These are phyloP conservation scores for Paspalum notatum DNA, from an alignment of 176 grass and related monocot genomes.

Conservation along the genomic window DNA sequence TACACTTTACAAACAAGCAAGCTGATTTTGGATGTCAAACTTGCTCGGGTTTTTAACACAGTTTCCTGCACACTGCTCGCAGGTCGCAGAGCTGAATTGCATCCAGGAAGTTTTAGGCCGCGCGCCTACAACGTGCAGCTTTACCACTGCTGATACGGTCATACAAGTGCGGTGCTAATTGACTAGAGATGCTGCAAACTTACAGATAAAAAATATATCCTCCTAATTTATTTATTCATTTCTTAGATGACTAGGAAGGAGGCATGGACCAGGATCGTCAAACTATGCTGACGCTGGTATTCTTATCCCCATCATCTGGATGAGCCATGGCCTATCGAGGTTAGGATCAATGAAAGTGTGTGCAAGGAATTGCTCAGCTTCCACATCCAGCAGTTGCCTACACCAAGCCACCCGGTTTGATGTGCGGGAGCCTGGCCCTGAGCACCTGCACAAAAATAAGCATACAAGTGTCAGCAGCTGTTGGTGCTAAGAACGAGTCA, in stretches of 20 bases:
- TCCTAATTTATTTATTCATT: conserved; percentile 49
- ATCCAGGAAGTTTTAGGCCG: background rate
- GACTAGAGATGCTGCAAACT: conserved; percentile 19
- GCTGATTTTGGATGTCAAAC: no score
- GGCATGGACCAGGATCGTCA: conserved; percentile 18
- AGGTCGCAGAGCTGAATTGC: background rate
- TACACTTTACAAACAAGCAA: no score
- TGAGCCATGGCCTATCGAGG: conserved; percentile 73
- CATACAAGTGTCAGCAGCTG: background rate
- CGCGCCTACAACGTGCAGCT: background rate
- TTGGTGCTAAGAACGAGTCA: background rate
- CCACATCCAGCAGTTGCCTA: conserved; percentile 81
- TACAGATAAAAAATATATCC: conserved; percentile 20
- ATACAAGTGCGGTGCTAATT: background rate
- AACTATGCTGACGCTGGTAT: conserved; percentile 70
- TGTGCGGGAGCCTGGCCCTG: conserved; percentile 61
- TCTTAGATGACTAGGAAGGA: conserved; percentile 3
- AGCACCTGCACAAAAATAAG: conserved; percentile 64
- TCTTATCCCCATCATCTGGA: conserved; percentile 75
- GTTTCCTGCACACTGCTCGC: background rate
- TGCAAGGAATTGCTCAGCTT: conserved; percentile 80
- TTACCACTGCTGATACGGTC: background rate
- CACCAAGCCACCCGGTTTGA: conserved; percentile 77
- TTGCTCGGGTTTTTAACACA: no score
- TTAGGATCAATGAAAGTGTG: conserved; percentile 85